Percentiles rank a stretch among this genome's conserved stretches.
Conservation (phyloP, 1,284 basidiomycete genomes). For the Trichosporon inkin region DNA sequence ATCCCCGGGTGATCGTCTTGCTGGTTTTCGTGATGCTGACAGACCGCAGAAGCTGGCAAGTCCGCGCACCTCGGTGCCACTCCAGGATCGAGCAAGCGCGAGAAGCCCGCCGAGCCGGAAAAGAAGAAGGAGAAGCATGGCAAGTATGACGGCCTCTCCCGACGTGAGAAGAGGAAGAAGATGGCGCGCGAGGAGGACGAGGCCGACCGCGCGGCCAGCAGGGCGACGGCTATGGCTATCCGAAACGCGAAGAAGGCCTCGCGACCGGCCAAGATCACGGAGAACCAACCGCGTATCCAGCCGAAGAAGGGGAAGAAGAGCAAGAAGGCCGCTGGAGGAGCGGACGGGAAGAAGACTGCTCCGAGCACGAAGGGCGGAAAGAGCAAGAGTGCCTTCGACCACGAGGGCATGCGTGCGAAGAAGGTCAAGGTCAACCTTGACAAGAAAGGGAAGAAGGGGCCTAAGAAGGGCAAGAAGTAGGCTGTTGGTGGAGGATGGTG, state of each 20-base stretch:
- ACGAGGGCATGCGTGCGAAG: constrained; percentile 47
- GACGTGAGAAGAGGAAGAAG: constrained; percentile 77
- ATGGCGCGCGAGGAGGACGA: constrained; percentile 75
- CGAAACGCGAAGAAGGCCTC: constrained; percentile 76
- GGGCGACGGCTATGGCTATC: constrained; percentile 66
- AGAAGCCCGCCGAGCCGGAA: constrained; percentile 17
- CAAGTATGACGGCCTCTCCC: constrained; percentile 76
- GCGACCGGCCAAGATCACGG: constrained; percentile 58
- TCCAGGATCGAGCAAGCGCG: constrained; percentile 49
- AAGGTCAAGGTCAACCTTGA: constrained; percentile 39
- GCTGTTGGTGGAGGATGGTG: background rate
- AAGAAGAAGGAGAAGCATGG: constrained; percentile 66
- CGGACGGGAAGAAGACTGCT: constrained; percentile 13
- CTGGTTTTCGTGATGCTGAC: background rate
- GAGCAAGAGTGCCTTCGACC: constrained; percentile 37
- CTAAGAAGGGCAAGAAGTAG: constrained; percentile 27
- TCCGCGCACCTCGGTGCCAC: constrained; percentile 54
- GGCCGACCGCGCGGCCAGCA: constrained; percentile 55
- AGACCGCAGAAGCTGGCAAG: constrained; percentile 63
- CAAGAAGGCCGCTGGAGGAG: constrained; percentile 23
- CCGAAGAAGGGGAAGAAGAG: constrained; percentile 19
- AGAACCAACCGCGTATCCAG: constrained; percentile 23
- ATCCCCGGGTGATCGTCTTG: too few relatives aligned
- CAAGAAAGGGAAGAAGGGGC: constrained; percentile 42
- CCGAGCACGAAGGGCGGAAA: constrained; percentile 11